Evolutionary conservation across 1,139 yeast species (phyloP).

Genomic region (Blastobotrys apis): DNA sequence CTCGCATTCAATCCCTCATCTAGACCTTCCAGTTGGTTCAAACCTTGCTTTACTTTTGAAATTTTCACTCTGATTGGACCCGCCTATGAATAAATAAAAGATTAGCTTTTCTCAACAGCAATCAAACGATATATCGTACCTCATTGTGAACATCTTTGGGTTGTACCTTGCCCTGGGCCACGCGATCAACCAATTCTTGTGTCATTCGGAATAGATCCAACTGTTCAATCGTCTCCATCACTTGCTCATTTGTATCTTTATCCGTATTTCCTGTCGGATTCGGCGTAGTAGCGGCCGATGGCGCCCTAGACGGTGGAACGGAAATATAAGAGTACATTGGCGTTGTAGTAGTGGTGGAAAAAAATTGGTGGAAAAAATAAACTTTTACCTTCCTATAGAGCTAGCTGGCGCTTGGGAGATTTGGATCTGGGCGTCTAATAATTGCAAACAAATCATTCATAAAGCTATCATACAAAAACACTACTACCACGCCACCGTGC

Average conservation of each 20-base stretch:
- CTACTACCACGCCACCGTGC: no score
- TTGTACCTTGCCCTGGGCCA: slow-evolving; percentile 21
- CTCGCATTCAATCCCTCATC: slow-evolving; percentile 23
- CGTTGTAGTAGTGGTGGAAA: neutral
- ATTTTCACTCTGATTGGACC: slow-evolving; percentile 28
- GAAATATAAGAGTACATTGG: slow-evolving; percentile 17
- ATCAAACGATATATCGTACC: slow-evolving; percentile 15
- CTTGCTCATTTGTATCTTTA: slow-evolving; percentile 5
- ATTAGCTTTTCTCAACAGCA: neutral
- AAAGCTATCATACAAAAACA: no score
- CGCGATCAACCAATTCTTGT: slow-evolving; percentile 24
- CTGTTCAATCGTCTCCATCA: slow-evolving; percentile 17
- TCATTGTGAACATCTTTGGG: slow-evolving; percentile 28
- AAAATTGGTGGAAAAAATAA: no score
- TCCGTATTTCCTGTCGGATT: no score
- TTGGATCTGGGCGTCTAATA: no score
- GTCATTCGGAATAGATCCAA: slow-evolving; percentile 27
- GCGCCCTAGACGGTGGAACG: slow-evolving; percentile 13
- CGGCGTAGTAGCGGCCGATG: slow-evolving; percentile 12
- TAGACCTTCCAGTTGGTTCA: slow-evolving; percentile 21
- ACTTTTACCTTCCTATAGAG: no score
- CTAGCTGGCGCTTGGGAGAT: no score
- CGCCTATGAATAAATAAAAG: slow-evolving; percentile 18
- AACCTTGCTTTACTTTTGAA: slow-evolving; percentile 20
- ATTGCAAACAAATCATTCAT: no score